Evolutionary conservation across 2,329 filamentous ascomycete species (phyloP).

Genomic region (Monilinia vaccinii-corymbosi): DNA sequence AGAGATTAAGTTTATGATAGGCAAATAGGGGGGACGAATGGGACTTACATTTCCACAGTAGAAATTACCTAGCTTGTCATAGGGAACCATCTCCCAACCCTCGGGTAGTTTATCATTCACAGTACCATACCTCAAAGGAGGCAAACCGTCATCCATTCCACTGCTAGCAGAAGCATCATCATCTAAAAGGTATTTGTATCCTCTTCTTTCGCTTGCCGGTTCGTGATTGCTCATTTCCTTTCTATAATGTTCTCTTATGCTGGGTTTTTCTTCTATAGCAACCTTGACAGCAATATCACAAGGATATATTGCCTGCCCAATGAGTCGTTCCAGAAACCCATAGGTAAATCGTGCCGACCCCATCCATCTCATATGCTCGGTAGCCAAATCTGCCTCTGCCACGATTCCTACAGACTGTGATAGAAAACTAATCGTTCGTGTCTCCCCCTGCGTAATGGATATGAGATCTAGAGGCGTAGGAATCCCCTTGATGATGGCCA

Average conservation of each 20-base stretch:
- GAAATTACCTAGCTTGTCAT: constrained; percentile 80
- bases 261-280: constrained; percentile 65
- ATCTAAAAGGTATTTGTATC: constrained; percentile 25
- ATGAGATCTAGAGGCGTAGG: constrained; percentile 78
- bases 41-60: constrained; percentile 74
- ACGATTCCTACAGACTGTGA: constrained; percentile 86
- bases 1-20: not conserved
- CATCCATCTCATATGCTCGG: constrained; percentile 91
- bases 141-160: constrained; percentile 45
- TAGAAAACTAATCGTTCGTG: constrained; percentile 73
- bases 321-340: constrained; percentile 69
- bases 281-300: constrained; percentile 83
- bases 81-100: constrained; percentile 65
- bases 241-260: constrained; percentile 66
- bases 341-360: constrained; percentile 76
- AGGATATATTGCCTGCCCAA: constrained; percentile 72
- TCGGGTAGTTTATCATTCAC: constrained; percentile 66
- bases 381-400: constrained; percentile 82
- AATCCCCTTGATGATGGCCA: constrained; percentile 80
- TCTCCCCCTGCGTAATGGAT: constrained; percentile 74
- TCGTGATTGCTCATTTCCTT: constrained; percentile 30
- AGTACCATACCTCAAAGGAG: constrained; percentile 69
- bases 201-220: constrained; percentile 23
- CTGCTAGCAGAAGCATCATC: constrained; percentile 28
- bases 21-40: not conserved